Conservation (phyloP, 73 alveolate genomes). For the Blepharisma stoltei region DNA sequence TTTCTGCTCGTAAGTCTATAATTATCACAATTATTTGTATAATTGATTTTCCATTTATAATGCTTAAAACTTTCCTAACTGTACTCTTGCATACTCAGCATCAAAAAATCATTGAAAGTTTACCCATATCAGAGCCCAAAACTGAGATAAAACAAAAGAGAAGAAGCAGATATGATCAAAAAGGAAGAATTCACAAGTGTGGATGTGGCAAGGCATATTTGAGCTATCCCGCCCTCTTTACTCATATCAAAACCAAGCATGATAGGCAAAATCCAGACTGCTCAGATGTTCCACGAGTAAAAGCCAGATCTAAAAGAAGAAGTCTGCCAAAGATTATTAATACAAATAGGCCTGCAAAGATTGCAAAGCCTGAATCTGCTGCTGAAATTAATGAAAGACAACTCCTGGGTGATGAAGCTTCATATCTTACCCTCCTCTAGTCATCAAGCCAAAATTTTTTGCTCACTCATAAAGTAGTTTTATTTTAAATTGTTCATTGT, state of each 20-base stretch:
- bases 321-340: constrained; percentile 79
- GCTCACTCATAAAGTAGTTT: too few relatives aligned
- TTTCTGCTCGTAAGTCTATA: too few relatives aligned
- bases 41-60: too few relatives aligned
- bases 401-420: too few relatives aligned
- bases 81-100: too few relatives aligned
- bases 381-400: not conserved
- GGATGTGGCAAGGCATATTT: constrained; percentile 98
- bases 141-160: constrained; percentile 63
- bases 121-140: too few relatives aligned
- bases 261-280: constrained; percentile 78
- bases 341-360: constrained; percentile 3
- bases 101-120: too few relatives aligned
- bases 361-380: not conserved
- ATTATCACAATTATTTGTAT: too few relatives aligned
- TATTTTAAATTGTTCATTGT: too few relatives aligned
- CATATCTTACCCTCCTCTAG: too few relatives aligned
- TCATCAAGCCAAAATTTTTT: too few relatives aligned
- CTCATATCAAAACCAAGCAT: constrained; percentile 96
- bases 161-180: constrained; percentile 84
- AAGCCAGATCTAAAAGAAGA: constrained; percentile 91
- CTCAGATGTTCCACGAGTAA: constrained; percentile 82
- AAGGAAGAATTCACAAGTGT: constrained; percentile 89
- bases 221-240: constrained; percentile 96
- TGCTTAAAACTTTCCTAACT: too few relatives aligned